Base-by-base conservation (phyloP, 805 yeast genomes). In the Trichomonascus vanleenenianus region DNA sequence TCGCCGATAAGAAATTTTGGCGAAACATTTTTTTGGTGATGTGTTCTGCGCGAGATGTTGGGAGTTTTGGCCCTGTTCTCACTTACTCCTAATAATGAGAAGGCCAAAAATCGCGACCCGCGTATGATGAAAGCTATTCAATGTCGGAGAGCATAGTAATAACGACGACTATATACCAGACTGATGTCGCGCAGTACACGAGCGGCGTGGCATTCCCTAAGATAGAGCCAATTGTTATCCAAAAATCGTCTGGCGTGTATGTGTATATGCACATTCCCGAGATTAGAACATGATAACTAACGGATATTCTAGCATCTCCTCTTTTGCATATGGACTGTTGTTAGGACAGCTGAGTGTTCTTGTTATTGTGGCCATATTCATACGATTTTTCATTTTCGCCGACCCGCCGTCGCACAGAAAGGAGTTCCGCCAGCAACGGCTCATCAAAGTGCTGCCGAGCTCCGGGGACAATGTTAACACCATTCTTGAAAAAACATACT, bases 401-500 rank as follows among this genome's bases (percentile, higher is more conserved):
- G 72, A 66, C 45, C 53, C 65, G 10, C 50, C 50, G 8, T 44
- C 35, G 31, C 44, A 22, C 22, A 30, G 25, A 6, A 22, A 32
- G 25, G 44, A 47, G 39, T 35, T 43, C 11, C 39, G 38, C 30
- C 55, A 48, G 22, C 20, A 31, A 19, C 22, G 45, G 11, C 39
- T 18, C 22, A 47, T 30, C 41, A 48, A 42, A 30, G 57, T 56
- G 16, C 54, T 55, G 33, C 63, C 63, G 18, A 32, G 51, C 12
- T 46, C 49, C 10, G 55, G 59, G 7, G 54, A 53, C 9, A 51
- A 58, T 5, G 50, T 62, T 11, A 56, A 53, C 19, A 48, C 77
- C 0, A 85, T 93, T 16, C 67, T 93, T 34, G 97, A 91, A 52
- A 89, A 88, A 56, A 88, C 97, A 0, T 87, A 87, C 59, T 93